Conservation (phyloP, 495 filamentous ascomycete genomes). For the Trichoderma asperelloides region DNA sequence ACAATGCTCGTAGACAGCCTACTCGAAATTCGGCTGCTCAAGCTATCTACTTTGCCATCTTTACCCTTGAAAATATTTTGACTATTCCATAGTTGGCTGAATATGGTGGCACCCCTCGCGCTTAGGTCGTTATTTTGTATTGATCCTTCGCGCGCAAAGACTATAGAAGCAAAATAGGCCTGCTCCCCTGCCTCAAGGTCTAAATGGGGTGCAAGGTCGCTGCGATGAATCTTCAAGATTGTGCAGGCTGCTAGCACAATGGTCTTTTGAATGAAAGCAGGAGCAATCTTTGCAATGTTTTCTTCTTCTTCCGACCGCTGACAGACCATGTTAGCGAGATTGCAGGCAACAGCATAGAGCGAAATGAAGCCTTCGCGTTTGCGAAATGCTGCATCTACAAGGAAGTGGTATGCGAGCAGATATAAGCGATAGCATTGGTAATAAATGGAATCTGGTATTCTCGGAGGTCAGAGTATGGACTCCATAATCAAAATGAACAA, state of each 20-base stretch:
- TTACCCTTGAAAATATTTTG: slow-evolving; percentile 34
- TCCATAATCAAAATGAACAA: background rate
- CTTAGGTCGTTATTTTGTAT: slow-evolving; percentile 31
- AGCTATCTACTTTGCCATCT: slow-evolving; percentile 30
- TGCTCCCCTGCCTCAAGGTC: slow-evolving; percentile 27
- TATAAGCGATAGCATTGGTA: slow-evolving; percentile 25
- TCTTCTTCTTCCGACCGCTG: slow-evolving; percentile 9
- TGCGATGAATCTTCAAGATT: slow-evolving; percentile 35
- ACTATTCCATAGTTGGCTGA: slow-evolving; percentile 39
- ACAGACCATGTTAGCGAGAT: slow-evolving; percentile 25
- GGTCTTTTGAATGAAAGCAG: slow-evolving; percentile 25
- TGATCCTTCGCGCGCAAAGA: slow-evolving; percentile 30
- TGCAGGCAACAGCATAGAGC: slow-evolving; percentile 28
- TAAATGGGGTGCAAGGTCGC: slow-evolving; percentile 19
- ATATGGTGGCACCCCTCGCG: slow-evolving; percentile 24
- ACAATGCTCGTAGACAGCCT: slow-evolving; percentile 33
- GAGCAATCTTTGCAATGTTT: slow-evolving; percentile 20
- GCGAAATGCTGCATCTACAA: slow-evolving; percentile 26
- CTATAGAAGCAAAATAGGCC: slow-evolving; percentile 29
- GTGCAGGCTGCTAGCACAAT: slow-evolving; percentile 27
- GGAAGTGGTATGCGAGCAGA: slow-evolving; percentile 36
- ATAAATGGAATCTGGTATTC: slow-evolving; percentile 25
- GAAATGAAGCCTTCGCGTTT: slow-evolving; percentile 26
- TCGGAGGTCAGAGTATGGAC: background rate
- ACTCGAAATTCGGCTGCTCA: slow-evolving; percentile 32